Evolutionary conservation across 2,329 filamentous ascomycete species (phyloP).

Genomic region (Nigrograna mackinnonii): DNA sequence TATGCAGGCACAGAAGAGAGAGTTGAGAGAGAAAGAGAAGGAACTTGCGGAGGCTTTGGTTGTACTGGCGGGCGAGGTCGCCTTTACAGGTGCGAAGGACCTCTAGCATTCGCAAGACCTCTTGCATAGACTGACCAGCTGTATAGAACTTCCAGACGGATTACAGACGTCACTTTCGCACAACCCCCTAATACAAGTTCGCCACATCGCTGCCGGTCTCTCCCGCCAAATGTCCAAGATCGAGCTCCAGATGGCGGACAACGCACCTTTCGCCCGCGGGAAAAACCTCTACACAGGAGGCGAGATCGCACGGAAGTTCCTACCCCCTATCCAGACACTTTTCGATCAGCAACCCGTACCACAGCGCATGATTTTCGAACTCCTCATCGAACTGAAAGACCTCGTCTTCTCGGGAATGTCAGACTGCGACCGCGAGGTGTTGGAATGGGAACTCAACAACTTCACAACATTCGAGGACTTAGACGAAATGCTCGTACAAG

Average conservation of each 20-base stretch:
- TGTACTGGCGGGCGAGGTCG: slow-evolving; percentile 35
- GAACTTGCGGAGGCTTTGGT: slow-evolving; percentile 38
- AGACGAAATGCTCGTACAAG: slow-evolving; percentile 28
- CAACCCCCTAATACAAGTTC: slow-evolving; percentile 37
- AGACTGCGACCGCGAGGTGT: slow-evolving; percentile 25
- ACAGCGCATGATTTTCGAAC: slow-evolving; percentile 38
- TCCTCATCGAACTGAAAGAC: slow-evolving; percentile 39
- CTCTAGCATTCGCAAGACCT: too few relatives aligned
- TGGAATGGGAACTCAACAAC: slow-evolving; percentile 33
- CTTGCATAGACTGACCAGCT: too few relatives aligned
- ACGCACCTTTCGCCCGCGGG: slow-evolving; percentile 30
- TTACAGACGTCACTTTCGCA: slow-evolving; percentile 33
- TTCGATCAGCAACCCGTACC: slow-evolving; percentile 33
- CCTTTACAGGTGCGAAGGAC: slow-evolving; percentile 29
- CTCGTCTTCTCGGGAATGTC: slow-evolving; percentile 29
- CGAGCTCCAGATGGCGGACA: slow-evolving; percentile 38
- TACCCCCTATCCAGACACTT: slow-evolving; percentile 32
- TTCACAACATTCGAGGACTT: slow-evolving; percentile 32
- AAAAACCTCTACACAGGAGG: slow-evolving; percentile 39
- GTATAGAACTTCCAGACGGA: slow-evolving; percentile 15
- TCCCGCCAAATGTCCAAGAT: slow-evolving; percentile 38
- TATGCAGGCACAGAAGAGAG: slow-evolving; percentile 36
- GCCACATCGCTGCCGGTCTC: slow-evolving; percentile 35
- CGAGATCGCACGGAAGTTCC: slow-evolving; percentile 34
- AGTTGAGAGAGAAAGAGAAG: slow-evolving; percentile 35